Percentiles rank a stretch among this genome's conserved stretches.
phyloP scores from a whole-genome alignment of 495 filamentous ascomycete species.

The Xylona heveae region DNA sequence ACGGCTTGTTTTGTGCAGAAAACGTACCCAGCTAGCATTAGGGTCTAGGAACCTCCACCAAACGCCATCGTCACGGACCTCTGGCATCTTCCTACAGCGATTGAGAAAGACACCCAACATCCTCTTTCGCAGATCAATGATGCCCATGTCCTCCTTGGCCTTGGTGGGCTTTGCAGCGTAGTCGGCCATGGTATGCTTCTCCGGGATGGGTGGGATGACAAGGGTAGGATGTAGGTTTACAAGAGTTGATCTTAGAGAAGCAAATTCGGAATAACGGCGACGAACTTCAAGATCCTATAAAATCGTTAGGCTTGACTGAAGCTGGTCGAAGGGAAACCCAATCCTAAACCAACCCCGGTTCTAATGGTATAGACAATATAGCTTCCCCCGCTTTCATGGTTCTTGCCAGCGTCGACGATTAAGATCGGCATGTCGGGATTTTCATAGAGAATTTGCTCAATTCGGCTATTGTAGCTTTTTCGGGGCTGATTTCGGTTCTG shows the following conservation, averaged over 20 bases:
- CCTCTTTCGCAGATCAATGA: conserved; percentile 86
- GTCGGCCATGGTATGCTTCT: conserved; percentile 96
- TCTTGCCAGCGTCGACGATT: conserved; percentile 91
- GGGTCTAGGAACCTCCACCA: conserved; percentile 96
- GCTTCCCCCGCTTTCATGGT: conserved; percentile 65
- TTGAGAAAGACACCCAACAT: conserved; percentile 94
- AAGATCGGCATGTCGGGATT: conserved; percentile 72
- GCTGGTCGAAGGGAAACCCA: background rate
- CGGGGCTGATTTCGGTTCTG: conserved; percentile 13
- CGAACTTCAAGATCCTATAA: conserved; percentile 80
- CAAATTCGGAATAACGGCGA: conserved; percentile 89
- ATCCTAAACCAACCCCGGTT: conserved; percentile 48
- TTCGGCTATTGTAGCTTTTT: conserved; percentile 82
- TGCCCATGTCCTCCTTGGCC: conserved; percentile 88
- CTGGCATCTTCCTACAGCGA: conserved; percentile 77
- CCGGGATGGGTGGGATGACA: conserved; percentile 88
- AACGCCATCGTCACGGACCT: conserved; percentile 80
- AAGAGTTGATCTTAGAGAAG: conserved; percentile 73
- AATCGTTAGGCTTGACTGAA: background rate
- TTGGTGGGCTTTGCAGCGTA: conserved; percentile 95
- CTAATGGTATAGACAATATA: conserved; percentile 95
- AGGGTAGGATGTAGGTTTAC: conserved; percentile 83
- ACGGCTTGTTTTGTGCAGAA: background rate
- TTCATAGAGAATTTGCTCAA: conserved; percentile 93
- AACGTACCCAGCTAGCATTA: conserved; percentile 88